Percentiles rank a stretch among this genome's conserved stretches.
Conservation (phyloP, 225 moss, liverwort and hornwort genomes). For the Physcomitrium patens region DNA sequence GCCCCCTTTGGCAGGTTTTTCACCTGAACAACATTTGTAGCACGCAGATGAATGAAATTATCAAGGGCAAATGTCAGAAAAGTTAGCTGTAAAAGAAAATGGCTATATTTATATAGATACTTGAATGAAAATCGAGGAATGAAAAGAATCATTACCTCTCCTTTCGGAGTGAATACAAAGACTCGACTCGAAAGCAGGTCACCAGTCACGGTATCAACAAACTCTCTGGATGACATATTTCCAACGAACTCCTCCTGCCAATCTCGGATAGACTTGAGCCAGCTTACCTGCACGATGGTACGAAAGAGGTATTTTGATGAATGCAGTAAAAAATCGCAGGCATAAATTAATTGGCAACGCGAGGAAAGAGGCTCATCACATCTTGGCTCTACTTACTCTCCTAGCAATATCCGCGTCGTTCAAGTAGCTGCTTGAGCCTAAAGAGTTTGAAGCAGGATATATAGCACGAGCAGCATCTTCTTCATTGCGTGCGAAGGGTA, state of each 20-base stretch:
- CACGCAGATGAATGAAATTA: not conserved
- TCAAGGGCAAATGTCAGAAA: not conserved
- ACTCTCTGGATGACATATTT: constrained; percentile 98
- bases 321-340: not conserved
- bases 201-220: constrained; percentile 97
- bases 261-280: constrained; percentile 98
- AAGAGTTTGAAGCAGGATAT: constrained; percentile 44
- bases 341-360: not conserved
- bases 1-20: constrained; percentile 99
- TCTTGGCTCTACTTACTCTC: constrained; percentile 59
- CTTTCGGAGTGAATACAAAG: constrained; percentile 98
- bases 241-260: constrained; percentile 99
- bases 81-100: constrained; percentile 1
- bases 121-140: not conserved
- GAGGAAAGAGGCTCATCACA: not conserved
- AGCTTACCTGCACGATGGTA: constrained; percentile 77
- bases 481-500: constrained; percentile 61
- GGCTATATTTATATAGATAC: not conserved
- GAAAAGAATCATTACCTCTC: constrained; percentile 61
- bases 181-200: constrained; percentile 96
- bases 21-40: constrained; percentile 50
- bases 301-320: not conserved
- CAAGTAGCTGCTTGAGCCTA: constrained; percentile 63
- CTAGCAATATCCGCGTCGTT: constrained; percentile 97
- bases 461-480: constrained; percentile 64